Conservation (phyloP, 2,329 filamentous ascomycete species). For the Epichloe coenophiala region DNA sequence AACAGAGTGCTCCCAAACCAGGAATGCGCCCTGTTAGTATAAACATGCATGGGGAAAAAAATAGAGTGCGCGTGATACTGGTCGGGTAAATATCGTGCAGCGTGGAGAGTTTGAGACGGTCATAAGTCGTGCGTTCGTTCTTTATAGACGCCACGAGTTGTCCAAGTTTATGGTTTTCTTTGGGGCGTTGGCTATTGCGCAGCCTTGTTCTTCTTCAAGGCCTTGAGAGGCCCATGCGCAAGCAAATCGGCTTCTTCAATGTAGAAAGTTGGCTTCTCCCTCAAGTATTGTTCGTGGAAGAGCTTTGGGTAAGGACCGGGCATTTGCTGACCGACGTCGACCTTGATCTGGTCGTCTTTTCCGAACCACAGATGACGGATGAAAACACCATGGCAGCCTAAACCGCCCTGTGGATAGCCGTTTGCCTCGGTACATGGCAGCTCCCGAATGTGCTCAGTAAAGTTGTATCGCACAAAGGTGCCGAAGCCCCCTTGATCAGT, state of each 20-base stretch:
- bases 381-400: slow-evolving; percentile 26
- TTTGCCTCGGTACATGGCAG: slow-evolving; percentile 30
- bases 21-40: neutral
- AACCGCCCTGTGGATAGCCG: slow-evolving; percentile 25
- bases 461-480: slow-evolving; percentile 29
- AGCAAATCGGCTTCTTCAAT: slow-evolving; percentile 23
- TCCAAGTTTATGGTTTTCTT: neutral
- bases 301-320: slow-evolving; percentile 22
- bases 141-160: neutral
- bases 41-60: neutral
- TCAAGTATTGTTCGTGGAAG: slow-evolving; percentile 23
- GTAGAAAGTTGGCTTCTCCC: slow-evolving; percentile 21
- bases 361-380: slow-evolving; percentile 31
- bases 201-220: neutral
- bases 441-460: slow-evolving; percentile 24
- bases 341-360: slow-evolving; percentile 26
- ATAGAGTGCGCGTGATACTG: neutral
- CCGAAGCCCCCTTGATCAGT: slow-evolving; percentile 32
- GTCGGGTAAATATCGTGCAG: neutral
- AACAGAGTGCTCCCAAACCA: neutral
- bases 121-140: neutral
- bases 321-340: slow-evolving; percentile 23
- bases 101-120: no score
- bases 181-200: neutral
- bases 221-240: slow-evolving; percentile 8